Percentiles rank a stretch among this genome's conserved stretches.
These are phyloP conservation scores for Chaetomium sp. DNA, from an alignment of 2,329 filamentous ascomycete species.

Conservation along the genomic window DNA sequence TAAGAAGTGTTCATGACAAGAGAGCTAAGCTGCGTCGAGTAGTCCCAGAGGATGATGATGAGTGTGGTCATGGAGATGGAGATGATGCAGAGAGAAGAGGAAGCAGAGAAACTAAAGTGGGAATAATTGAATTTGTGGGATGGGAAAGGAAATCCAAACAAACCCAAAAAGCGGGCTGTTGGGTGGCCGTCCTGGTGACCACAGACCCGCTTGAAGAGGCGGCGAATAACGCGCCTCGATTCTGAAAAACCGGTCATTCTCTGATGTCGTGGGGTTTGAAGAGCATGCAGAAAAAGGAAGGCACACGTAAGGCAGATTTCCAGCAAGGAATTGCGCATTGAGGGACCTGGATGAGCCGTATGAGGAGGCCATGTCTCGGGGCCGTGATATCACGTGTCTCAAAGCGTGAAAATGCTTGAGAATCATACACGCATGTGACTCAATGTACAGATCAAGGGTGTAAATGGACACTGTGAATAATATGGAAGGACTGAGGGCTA, in stretches of 20 bases:
- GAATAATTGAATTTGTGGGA: neutral
- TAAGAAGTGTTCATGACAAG: neutral
- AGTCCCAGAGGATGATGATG: neutral
- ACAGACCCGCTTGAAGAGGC: constrained; percentile 1
- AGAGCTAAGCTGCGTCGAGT: neutral
- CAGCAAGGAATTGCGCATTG: neutral
- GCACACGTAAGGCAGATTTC: neutral
- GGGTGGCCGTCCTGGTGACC: neutral
- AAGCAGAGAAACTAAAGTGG: neutral
- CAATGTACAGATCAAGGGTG: too few relatives aligned
- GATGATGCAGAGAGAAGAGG: neutral
- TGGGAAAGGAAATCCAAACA: neutral
- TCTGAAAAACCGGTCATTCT: neutral
- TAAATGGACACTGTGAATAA: too few relatives aligned
- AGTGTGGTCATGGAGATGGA: neutral
- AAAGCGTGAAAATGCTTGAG: neutral
- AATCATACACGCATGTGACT: too few relatives aligned
- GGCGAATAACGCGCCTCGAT: constrained; percentile 16
- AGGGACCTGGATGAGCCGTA: neutral
- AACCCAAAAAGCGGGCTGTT: constrained; percentile 3
- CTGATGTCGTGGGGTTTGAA: neutral
- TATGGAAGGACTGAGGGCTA: too few relatives aligned
- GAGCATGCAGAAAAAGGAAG: too few relatives aligned
- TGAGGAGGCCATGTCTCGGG: neutral
- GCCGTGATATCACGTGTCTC: neutral